Percentiles rank a stretch among this genome's conserved stretches.
Evolutionary conservation across 148 eudicot species (phyloP).

Genomic region (Rhododendron molle): DNA sequence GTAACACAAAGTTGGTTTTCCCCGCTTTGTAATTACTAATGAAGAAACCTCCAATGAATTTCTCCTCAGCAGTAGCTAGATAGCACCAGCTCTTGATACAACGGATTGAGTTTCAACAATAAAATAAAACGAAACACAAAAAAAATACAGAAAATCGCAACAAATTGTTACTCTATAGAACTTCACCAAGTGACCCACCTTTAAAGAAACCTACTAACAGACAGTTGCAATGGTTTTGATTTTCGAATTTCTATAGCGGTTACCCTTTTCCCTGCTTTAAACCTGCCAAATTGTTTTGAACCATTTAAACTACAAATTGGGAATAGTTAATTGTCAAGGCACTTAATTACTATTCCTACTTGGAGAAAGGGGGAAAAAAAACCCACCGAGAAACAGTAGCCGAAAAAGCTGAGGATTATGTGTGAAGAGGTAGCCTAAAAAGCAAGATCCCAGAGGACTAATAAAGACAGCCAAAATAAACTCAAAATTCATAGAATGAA

Average conservation of each 20-base stretch:
- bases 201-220: too few species aligned
- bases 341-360: conserved; percentile 13
- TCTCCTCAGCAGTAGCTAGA: background rate
- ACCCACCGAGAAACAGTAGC: conserved; percentile 26
- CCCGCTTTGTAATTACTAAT: background rate
- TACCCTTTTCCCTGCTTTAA: background rate
- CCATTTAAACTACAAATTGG: conserved; percentile 26
- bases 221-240: background rate
- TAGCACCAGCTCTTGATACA: background rate
- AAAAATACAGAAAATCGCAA: background rate
- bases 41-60: background rate
- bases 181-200: background rate
- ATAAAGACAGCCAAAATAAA: conserved; percentile 5
- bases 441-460: conserved; percentile 15
- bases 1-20: background rate
- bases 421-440: conserved; percentile 2
- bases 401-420: conserved; percentile 16
- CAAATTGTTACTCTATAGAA: background rate
- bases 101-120: background rate
- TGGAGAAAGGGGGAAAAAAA: conserved; percentile 11
- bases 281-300: conserved; percentile 25
- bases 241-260: background rate
- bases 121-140: background rate
- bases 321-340: background rate
- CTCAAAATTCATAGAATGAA: conserved; percentile 7